Base-by-base conservation (phyloP, 352 stramenopile genomes). In the Pythium utonaiense region DNA sequence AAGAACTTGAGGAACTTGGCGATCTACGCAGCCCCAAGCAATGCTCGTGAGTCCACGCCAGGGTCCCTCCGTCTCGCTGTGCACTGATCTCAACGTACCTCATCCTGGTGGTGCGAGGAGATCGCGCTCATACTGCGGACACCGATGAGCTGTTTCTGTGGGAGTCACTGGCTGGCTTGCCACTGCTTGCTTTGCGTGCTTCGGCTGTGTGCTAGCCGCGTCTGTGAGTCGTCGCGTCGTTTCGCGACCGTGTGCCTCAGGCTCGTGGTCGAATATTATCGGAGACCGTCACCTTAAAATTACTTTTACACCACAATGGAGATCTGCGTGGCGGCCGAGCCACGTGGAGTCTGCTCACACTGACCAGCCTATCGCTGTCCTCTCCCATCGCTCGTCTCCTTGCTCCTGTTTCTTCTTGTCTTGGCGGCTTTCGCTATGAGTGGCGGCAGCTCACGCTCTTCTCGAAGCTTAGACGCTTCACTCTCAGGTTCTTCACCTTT, bases 1-100 rank as follows among this genome's bases (percentile, higher is more conserved):
- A 93, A 93, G 66, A 93, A 91, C 75, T 91, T 90, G 71, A 93
- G 82, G 58, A 93, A 91, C 67, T 86, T 88, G 66, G 68, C 49
- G 58, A 93, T 67, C 83, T 92, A 53, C 6, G 8, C 17, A 1
- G n/a, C n/a, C n/a, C n/a, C 9, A 21, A 48, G 38, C 22, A 41
- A 12, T 30, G 31, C 25, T 28, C 53, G 34, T 56, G 27, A 14
- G 25, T 6, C 21, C 14, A 17, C n/a, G n/a, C n/a, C n/a, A n/a
- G n/a, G n/a, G n/a, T 19, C 9, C n/a, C 49, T 28, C 28, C 13
- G 9, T 38, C 36, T 52, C 14, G 33, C 16, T n/a, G 6, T 25
- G 34, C 31, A 28, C 24, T 19, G 13, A n/a, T 45, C 36, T 50
- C 19, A 21, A 9, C 63, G 5, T n/a, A 90, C 81, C 77, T 91